A percentile compares a stretch with the other conserved stretches of the same genome.
Conservation (phyloP, 1,139 yeast genomes). For the Kodamaea sp. region DNA sequence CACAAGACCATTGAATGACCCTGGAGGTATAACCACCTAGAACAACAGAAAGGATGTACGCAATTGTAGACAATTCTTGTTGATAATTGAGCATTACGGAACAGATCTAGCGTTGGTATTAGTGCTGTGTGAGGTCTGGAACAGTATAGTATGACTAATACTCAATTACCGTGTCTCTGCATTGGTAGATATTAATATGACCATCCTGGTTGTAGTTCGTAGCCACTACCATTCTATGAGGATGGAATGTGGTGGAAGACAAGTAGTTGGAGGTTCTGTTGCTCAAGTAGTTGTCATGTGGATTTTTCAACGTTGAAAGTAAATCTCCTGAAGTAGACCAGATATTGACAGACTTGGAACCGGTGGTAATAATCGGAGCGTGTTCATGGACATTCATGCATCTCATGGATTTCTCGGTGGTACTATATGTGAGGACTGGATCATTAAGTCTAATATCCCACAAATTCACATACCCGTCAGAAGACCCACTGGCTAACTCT, state of each 20-base stretch:
- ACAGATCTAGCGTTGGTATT: no score
- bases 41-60: no score
- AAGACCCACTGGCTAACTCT: conserved; percentile 81
- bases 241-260: conserved; percentile 77
- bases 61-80: no score
- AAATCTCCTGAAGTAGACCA: conserved; percentile 87
- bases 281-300: conserved; percentile 46
- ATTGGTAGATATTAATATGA: conserved; percentile 61
- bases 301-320: conserved; percentile 62
- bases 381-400: conserved; percentile 89
- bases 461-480: conserved; percentile 78
- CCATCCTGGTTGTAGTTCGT: conserved; percentile 82
- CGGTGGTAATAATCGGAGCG: conserved; percentile 90
- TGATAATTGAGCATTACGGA: no score
- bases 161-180: conserved; percentile 43
- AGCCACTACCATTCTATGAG: conserved; percentile 93
- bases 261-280: conserved; percentile 55
- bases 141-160: no score
- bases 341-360: conserved; percentile 75
- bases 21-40: no score
- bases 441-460: conserved; percentile 86
- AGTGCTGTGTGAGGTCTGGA: no score
- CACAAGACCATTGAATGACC: no score
- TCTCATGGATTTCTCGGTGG: conserved; percentile 65
- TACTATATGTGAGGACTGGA: conserved; percentile 66